Base-by-base conservation (phyloP, 805 yeast genomes). In the Candida cerambycidarum region DNA sequence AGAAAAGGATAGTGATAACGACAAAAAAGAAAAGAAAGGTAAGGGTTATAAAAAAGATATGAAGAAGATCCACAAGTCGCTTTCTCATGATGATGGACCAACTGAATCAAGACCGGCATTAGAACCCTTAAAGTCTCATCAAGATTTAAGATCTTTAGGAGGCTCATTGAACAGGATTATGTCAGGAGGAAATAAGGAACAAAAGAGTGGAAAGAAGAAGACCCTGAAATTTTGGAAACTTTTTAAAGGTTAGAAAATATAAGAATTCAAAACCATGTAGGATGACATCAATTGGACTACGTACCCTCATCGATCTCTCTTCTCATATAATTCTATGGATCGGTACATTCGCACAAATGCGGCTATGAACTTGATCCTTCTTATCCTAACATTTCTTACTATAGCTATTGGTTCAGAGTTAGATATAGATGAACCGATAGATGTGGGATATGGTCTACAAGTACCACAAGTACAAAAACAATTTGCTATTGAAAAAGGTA, bases 81-180 rank as follows among this genome's bases (percentile, higher is more conserved):
- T 68, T 42, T 69, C 74, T 11, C 62, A 69, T 47, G 74, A 69
- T 24, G 63, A 61, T 15, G 57, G 28, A 4, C 16, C 13, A 13
- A 15, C 19, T 21, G 40, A 21, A 18, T 12, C 51, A 18, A 44
- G 63, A 18, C 65, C 67, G 7, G 45, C 47, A 13, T 49, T 70
- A 32, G 67, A 61, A 48, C 71, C 73, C 1, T 47, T 57, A 14
- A 63, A 62, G 44, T 67, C 73, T 12, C 72, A 68, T 41, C 76
- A 75, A 3, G 71, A 65, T 40, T 53, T 66, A 11, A 41, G 30
- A 7, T 34, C 38, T 9, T 14, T 34, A 3, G 38, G 38, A 6
- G 5, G 17, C 5, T 31, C 42, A 5, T 18, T 27, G 17, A 35
- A 38, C 17, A 43, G 19, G 9, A 6, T 5, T 16, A 7, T 16